Evolutionary conservation across 1,284 basidiomycete genomes (phyloP).

Genomic region (Leccinum subrobustum): DNA sequence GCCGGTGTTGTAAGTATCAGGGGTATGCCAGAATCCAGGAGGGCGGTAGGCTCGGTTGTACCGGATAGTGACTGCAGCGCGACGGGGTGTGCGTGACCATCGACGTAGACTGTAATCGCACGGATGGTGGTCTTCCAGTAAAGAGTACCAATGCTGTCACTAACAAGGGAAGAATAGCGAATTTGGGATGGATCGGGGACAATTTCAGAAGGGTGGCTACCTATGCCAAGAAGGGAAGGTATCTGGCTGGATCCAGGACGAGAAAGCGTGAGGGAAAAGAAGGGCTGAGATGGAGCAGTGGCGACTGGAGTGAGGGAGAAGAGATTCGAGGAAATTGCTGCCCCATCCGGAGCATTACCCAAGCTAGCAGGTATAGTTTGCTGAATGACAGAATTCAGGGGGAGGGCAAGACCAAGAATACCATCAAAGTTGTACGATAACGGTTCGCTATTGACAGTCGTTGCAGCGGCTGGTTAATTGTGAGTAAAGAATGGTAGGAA

Average conservation of each 20-base stretch:
- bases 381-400: slow-evolving; percentile 61
- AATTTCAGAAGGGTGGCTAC: slow-evolving; percentile 54
- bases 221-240: slow-evolving; percentile 63
- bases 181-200: slow-evolving; percentile 53
- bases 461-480: slow-evolving; percentile 50
- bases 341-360: slow-evolving; percentile 55
- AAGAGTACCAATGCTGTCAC: slow-evolving; percentile 38
- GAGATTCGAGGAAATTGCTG: slow-evolving; percentile 60
- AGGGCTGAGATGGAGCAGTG: slow-evolving; percentile 53
- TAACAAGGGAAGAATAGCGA: slow-evolving; percentile 46
- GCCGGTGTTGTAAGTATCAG: slow-evolving; percentile 55
- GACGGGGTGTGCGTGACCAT: slow-evolving; percentile 43
- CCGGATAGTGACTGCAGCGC: slow-evolving; percentile 37
- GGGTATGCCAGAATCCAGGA: slow-evolving; percentile 70
- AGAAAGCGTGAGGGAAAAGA: slow-evolving; percentile 64
- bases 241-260: slow-evolving; percentile 59
- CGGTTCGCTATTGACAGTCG: slow-evolving; percentile 50
- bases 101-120: slow-evolving; percentile 59
- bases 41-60: slow-evolving; percentile 49
- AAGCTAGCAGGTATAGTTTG: slow-evolving; percentile 44
- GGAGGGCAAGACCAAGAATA: slow-evolving; percentile 72
- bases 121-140: slow-evolving; percentile 62
- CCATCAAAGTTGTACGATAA: slow-evolving; percentile 55
- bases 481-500: slow-evolving; percentile 5
- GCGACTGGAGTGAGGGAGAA: slow-evolving; percentile 57